Conservation (phyloP, 2,329 filamentous ascomycete genomes). For the Cladosporium halotolerans region DNA sequence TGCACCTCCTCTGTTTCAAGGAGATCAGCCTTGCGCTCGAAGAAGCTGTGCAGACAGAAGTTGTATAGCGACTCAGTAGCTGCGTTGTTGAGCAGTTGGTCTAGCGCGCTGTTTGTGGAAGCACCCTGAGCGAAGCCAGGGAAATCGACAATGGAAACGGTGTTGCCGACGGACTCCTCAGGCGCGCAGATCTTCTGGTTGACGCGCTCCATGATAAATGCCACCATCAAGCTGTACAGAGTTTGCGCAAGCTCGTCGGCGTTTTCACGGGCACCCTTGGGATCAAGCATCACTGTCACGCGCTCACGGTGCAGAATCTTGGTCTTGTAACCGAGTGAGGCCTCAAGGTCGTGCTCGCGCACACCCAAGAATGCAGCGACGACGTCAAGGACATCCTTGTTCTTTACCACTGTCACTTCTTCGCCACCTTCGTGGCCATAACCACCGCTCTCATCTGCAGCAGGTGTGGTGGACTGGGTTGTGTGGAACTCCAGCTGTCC, state of each 20-base stretch:
- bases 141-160: constrained; percentile 91
- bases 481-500: constrained; percentile 92
- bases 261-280: constrained; percentile 79
- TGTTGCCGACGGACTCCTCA: constrained; percentile 87
- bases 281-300: constrained; percentile 97
- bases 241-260: constrained; percentile 92
- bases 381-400: constrained; percentile 80
- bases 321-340: constrained; percentile 87
- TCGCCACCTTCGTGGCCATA: constrained; percentile 93
- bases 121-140: constrained; percentile 85
- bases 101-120: constrained; percentile 75
- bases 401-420: constrained; percentile 79
- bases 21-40: constrained; percentile 87
- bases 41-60: constrained; percentile 89
- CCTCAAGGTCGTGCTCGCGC: constrained; percentile 71
- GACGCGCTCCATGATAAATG: constrained; percentile 86
- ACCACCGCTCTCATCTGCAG: constrained; percentile 85
- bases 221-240: constrained; percentile 86
- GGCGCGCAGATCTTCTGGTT: constrained; percentile 83
- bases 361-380: constrained; percentile 94
- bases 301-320: constrained; percentile 94
- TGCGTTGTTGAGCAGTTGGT: constrained; percentile 91
- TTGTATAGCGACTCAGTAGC: constrained; percentile 90
- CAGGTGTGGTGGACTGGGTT: constrained; percentile 68
- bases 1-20: constrained; percentile 89